Conservation (phyloP, 2,329 filamentous ascomycete genomes). For the Sclerotinia minor region DNA sequence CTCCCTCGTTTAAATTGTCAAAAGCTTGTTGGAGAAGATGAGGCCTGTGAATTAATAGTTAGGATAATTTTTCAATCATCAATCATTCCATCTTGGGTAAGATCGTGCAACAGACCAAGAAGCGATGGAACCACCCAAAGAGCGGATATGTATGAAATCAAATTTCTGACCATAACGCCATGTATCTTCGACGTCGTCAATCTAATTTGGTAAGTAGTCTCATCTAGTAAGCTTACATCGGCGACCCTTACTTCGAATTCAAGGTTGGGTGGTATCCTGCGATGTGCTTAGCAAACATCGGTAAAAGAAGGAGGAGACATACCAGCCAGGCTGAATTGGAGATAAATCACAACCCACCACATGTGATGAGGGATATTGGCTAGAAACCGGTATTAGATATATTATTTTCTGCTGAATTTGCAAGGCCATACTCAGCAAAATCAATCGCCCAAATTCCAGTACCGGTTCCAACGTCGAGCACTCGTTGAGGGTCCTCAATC, state of each 20-base stretch:
- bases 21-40: slow-evolving; percentile 32
- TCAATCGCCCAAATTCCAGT: slow-evolving; percentile 25
- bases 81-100: background rate
- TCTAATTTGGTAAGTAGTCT: slow-evolving; percentile 13
- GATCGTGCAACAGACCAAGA: slow-evolving; percentile 42
- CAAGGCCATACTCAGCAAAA: slow-evolving; percentile 32
- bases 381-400: slow-evolving; percentile 32
- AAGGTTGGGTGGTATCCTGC: slow-evolving; percentile 37
- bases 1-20: slow-evolving; percentile 33
- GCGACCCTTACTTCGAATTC: slow-evolving; percentile 36
- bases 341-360: slow-evolving; percentile 36
- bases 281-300: background rate
- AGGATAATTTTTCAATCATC: background rate
- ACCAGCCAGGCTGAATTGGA: slow-evolving; percentile 37
- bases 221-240: background rate
- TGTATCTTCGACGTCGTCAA: slow-evolving; percentile 42
- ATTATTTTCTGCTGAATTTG: slow-evolving; percentile 26
- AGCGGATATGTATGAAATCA: slow-evolving; percentile 25
- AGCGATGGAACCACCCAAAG: slow-evolving; percentile 38
- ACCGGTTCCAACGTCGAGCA: slow-evolving; percentile 23
- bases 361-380: slow-evolving; percentile 34
- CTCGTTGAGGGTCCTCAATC: slow-evolving; percentile 17
- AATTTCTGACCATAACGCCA: slow-evolving; percentile 32
- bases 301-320: slow-evolving; percentile 1
- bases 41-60: slow-evolving; percentile 33